phyloP scores from a whole-genome alignment of 345 rosid genomes.

The Bretschneidera sinensis region DNA sequence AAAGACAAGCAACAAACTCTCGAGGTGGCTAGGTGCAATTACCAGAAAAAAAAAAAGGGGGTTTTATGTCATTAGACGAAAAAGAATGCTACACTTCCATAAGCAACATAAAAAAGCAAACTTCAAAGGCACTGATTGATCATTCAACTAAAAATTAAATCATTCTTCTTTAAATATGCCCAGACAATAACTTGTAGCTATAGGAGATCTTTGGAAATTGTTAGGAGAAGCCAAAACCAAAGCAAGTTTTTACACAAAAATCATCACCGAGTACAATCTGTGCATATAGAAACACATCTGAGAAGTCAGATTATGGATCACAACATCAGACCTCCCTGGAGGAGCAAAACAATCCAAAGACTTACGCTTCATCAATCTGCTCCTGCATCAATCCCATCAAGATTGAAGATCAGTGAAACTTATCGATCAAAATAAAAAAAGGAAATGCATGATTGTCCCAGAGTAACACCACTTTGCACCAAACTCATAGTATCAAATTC shows the following conservation, averaged over 20 bases:
- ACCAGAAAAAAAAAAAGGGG: too few species aligned
- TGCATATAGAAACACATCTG: background rate
- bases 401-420: slow-evolving; percentile 6
- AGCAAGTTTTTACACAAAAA: background rate
- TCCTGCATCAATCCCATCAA: slow-evolving; percentile 29
- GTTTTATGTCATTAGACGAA: too few species aligned
- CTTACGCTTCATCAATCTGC: slow-evolving; percentile 45
- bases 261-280: background rate
- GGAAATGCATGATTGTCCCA: background rate
- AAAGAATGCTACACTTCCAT: too few species aligned
- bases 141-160: background rate
- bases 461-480: background rate
- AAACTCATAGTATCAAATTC: background rate
- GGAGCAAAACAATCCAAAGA: slow-evolving; percentile 5
- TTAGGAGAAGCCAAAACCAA: background rate
- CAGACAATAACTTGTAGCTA: background rate
- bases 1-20: too few species aligned
- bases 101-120: background rate
- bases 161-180: background rate
- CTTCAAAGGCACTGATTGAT: background rate
- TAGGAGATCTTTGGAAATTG: background rate
- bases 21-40: too few species aligned
- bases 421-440: background rate
- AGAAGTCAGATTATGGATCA: background rate
- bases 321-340: slow-evolving; percentile 17